A percentile compares a stretch with the other conserved stretches of the same genome.
These are phyloP conservation scores for Obelidium mucronatum DNA, from an alignment of 192 early-diverging fungal species.

Conservation along the genomic window DNA sequence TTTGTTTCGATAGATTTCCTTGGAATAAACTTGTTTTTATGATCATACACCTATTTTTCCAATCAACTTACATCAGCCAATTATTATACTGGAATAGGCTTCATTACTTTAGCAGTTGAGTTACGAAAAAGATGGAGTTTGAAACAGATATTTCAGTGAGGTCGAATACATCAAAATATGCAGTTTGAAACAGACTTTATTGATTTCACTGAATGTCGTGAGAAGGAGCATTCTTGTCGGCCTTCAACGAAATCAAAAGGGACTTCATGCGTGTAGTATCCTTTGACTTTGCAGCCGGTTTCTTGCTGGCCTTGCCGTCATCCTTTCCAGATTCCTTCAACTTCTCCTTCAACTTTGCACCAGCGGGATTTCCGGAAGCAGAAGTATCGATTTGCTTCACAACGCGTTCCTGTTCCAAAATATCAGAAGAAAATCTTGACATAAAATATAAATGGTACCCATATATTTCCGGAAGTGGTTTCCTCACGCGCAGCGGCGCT, in stretches of 20 bases:
- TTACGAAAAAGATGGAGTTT: no score
- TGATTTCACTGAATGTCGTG: background rate
- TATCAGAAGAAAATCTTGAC: background rate
- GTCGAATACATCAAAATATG: no score
- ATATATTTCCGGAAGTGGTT: slow-evolving; percentile 49
- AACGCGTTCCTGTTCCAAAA: slow-evolving; percentile 47
- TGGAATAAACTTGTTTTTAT: no score
- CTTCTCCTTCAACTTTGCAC: slow-evolving; percentile 37
- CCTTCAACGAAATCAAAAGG: slow-evolving; percentile 51
- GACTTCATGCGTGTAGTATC: slow-evolving; percentile 60
- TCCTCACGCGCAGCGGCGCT: slow-evolving; percentile 38
- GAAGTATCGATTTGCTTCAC: slow-evolving; percentile 53
- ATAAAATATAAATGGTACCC: slow-evolving; percentile 38
- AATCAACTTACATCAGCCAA: no score
- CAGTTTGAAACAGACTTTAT: no score
- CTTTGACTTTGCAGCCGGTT: slow-evolving; percentile 37
- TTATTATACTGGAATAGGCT: no score
- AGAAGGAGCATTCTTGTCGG: slow-evolving; percentile 49
- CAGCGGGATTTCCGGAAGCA: slow-evolving; percentile 1
- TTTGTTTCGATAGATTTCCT: no score
- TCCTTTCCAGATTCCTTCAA: slow-evolving; percentile 35
- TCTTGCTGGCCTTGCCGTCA: slow-evolving; percentile 52
- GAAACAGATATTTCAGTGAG: no score
- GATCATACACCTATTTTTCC: no score
- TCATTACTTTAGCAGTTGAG: no score